These are phyloP conservation scores for Wallacemonas collosoma DNA, from an alignment of 208 protist genomes.

Conservation along the genomic window DNA sequence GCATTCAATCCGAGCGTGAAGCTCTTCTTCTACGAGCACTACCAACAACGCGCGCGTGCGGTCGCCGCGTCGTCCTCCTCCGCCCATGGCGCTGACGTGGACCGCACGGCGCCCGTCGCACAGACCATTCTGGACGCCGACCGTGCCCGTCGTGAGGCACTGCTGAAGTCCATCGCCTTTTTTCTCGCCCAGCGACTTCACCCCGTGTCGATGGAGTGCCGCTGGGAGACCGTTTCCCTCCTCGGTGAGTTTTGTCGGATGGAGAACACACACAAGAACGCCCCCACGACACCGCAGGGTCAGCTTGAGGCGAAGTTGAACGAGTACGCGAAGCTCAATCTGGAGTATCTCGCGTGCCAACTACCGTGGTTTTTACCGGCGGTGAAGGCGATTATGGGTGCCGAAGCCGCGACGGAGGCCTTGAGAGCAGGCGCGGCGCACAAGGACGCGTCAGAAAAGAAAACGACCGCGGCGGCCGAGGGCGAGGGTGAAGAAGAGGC, in stretches of 20 bases:
- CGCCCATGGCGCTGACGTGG: background rate
- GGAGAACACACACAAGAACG: conserved; percentile 37
- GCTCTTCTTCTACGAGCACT: conserved; percentile 72
- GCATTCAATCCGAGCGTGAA: conserved; percentile 86
- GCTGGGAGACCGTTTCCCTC: conserved; percentile 81
- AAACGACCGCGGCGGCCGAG: no score
- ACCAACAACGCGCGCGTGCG: conserved; percentile 15
- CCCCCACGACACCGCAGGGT: conserved; percentile 22
- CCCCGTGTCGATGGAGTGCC: conserved; percentile 66
- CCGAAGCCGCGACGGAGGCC: conserved; percentile 10
- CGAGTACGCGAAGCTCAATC: conserved; percentile 57
- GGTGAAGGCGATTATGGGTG: conserved; percentile 47
- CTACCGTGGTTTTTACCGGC: conserved; percentile 75
- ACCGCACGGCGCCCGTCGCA: background rate
- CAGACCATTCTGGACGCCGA: conserved; percentile 16
- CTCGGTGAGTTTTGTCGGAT: conserved; percentile 81
- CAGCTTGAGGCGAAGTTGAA: conserved; percentile 64
- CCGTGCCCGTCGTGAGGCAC: conserved; percentile 42
- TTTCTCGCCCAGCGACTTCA: conserved; percentile 77
- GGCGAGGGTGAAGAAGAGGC: background rate
- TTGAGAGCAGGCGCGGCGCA: background rate
- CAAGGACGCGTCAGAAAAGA: background rate
- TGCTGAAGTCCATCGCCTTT: conserved; percentile 68
- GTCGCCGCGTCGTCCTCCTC: background rate
- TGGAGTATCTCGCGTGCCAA: conserved; percentile 63